Evolutionary conservation across 352 stramenopile species (phyloP).

Genomic region (Globisporangium lucens): DNA sequence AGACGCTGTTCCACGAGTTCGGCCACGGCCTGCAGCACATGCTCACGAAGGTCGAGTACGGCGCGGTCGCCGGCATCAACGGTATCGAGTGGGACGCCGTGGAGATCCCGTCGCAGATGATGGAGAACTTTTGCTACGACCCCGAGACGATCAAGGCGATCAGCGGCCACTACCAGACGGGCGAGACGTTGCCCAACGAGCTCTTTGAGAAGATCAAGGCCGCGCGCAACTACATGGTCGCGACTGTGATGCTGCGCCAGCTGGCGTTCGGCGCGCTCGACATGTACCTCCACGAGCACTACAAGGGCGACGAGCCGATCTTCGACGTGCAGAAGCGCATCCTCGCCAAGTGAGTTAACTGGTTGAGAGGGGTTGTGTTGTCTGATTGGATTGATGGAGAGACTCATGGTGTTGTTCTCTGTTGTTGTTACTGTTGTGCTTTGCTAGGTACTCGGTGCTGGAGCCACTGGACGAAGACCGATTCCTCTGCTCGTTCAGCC

Average conservation of each 20-base stretch:
- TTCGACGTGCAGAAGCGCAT: constrained; percentile 94
- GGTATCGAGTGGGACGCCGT: constrained; percentile 98
- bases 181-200: constrained; percentile 89
- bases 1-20: constrained; percentile 96
- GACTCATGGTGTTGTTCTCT: not conserved
- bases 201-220: constrained; percentile 96
- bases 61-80: constrained; percentile 96
- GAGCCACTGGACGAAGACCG: constrained; percentile 92
- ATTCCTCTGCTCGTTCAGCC: constrained; percentile 97
- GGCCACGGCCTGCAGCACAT: constrained; percentile 98
- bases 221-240: constrained; percentile 95
- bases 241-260: constrained; percentile 94
- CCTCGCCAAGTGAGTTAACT: constrained; percentile 60
- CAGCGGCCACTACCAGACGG: constrained; percentile 82
- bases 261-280: constrained; percentile 93
- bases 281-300: constrained; percentile 82
- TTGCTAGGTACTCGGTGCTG: constrained; percentile 72
- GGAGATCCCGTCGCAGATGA: constrained; percentile 98
- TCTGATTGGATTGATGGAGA: not conserved
- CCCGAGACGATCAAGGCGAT: constrained; percentile 79
- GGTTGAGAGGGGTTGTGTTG: not conserved
- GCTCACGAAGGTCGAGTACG: constrained; percentile 95
- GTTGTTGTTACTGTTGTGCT: not conserved
- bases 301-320: constrained; percentile 74
- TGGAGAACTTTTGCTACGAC: constrained; percentile 99